phyloP scores from a whole-genome alignment of 2,329 filamentous ascomycete genomes.

The Trichoderma breve region DNA sequence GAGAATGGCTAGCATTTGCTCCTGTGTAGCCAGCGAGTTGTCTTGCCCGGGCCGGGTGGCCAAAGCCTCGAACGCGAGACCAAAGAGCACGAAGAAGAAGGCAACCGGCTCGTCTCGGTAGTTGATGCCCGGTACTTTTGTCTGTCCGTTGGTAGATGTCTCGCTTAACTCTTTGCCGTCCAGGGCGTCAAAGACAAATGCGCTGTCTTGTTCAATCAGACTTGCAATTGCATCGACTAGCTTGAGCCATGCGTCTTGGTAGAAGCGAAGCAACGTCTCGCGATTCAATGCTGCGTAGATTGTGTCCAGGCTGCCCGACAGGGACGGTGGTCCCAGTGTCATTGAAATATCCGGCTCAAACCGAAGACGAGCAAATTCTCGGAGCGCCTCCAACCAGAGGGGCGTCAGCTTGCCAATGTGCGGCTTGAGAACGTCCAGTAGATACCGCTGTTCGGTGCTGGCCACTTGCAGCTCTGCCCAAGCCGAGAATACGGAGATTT shows the following conservation, averaged over 20 bases:
- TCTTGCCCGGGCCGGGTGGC: constrained; percentile 66
- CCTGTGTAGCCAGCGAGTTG: constrained; percentile 61
- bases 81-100: constrained; percentile 98
- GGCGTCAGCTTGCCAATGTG: constrained; percentile 89
- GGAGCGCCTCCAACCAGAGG: constrained; percentile 86
- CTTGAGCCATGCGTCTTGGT: constrained; percentile 95
- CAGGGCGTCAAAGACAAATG: constrained; percentile 94
- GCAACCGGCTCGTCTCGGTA: constrained; percentile 97
- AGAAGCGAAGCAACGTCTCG: constrained; percentile 90
- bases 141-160: constrained; percentile 47
- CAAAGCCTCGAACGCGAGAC: constrained; percentile 91
- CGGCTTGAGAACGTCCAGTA: constrained; percentile 83
- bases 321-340: constrained; percentile 74
- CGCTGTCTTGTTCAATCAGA: constrained; percentile 94
- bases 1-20: constrained; percentile 84
- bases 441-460: constrained; percentile 85
- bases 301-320: constrained; percentile 84
- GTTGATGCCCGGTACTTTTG: constrained; percentile 79
- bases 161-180: constrained; percentile 72
- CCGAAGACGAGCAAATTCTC: constrained; percentile 87
- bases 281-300: constrained; percentile 94
- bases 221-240: constrained; percentile 96
- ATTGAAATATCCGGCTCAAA: constrained; percentile 98
- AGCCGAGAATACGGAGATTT: constrained; percentile 93
- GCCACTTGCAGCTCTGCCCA: constrained; percentile 98